Evolutionary conservation across 352 stramenopile genomes (phyloP), one percentile per base, ranked within the genome.

Genomic region (Aphanomyces cochlioides): DNA sequence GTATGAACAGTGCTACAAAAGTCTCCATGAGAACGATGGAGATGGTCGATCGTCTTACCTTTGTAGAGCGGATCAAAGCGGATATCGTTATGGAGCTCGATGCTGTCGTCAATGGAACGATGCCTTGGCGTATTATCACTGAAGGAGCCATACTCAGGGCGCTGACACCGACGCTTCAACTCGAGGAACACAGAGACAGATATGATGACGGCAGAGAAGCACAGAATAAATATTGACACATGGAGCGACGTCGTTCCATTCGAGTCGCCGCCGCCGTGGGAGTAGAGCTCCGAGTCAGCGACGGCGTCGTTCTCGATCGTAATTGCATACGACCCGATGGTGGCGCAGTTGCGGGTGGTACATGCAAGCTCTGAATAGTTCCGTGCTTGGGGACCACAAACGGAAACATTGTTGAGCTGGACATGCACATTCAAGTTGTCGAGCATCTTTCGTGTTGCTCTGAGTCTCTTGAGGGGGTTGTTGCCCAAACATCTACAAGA

Each of bases 51-150:
- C 7, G 1, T 58, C 8, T 36, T 58, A 58, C 50, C 50, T 58
- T 58, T 47, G 0, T 50, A 67, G 19, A n/a, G 39, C 41, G 59
- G 12, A 36, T 67, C 59, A 45, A 56, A 40, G 19, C 59, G 40
- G 8, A 67, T 53, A 15, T 67, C 59, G 59, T 67, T 61, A 6
- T 19, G n/a, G 19, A 61, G 54, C 43, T 61, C 54, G 54, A 37
- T n/a, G 28, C 54, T 61, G 54, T 61, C 54, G 34, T 12, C 54
- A 1, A 61, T 61, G 6, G 54, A 15, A 1, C 21, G 54, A n/a
- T 61, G 19, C 28, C 28, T 37, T 28, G 54, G 54, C 17, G 54
- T 21, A 10, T 43, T 41, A 37, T 15, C 5, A 7, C 36, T 17
- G 17, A 17, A 61, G 19, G n/a, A 12, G 2, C n/a, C 10, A 37